Evolutionary conservation across 73 alveolate species (phyloP).

Genomic region (Uronychia setigera): DNA sequence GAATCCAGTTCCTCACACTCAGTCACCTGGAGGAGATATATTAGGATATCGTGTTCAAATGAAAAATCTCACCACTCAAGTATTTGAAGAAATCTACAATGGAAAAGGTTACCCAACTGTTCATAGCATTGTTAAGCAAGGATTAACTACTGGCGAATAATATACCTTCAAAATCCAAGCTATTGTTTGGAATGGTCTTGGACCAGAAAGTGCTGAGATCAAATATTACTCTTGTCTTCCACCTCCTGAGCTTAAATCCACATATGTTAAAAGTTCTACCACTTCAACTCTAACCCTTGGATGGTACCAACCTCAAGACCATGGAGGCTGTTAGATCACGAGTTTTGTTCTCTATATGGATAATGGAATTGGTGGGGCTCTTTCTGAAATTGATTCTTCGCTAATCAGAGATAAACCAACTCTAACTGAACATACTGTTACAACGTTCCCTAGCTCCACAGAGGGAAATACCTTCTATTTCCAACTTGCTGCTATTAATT

Average conservation of each 20-base stretch:
- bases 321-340: conserved; percentile 14
- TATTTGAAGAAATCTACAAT: conserved; percentile 14
- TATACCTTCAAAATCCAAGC: conserved; percentile 55
- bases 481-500: conserved; percentile 37
- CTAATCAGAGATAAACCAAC: conserved; percentile 40
- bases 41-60: conserved; percentile 23
- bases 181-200: conserved; percentile 46
- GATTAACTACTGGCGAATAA: conserved; percentile 18
- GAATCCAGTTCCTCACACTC: conserved; percentile 5
- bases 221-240: conserved; percentile 23
- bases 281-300: conserved; percentile 38
- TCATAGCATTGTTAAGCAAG: conserved; percentile 15
- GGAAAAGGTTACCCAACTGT: conserved; percentile 21
- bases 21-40: conserved; percentile 26
- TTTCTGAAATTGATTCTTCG: conserved; percentile 38
- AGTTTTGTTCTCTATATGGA: conserved; percentile 57
- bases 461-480: conserved; percentile 30
- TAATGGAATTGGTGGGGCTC: conserved; percentile 57
- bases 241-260: conserved; percentile 44
- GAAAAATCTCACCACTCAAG: conserved; percentile 10
- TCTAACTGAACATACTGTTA: conserved; percentile 21
- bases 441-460: conserved; percentile 51
- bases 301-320: conserved; percentile 29
- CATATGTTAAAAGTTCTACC: conserved; percentile 31
- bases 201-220: conserved; percentile 46